phyloP scores from a whole-genome alignment of 495 filamentous ascomycete genomes.

The Chaetomidium leptoderma region DNA sequence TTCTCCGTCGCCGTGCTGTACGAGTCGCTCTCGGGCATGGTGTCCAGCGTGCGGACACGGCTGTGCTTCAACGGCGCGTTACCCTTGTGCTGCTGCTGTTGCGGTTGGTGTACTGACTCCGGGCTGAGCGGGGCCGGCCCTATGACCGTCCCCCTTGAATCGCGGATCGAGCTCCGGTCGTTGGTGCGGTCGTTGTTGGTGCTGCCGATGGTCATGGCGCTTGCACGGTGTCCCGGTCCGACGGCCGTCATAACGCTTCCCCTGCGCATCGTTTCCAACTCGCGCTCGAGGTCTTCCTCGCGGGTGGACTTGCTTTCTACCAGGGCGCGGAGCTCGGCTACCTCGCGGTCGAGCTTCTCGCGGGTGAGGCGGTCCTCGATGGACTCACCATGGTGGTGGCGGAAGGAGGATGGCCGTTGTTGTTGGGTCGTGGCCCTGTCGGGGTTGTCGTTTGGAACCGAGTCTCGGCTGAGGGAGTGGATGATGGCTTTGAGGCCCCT shows the following conservation, averaged over 20 bases:
- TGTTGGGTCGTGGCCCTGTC: conserved; percentile 42
- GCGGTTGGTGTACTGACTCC: conserved; percentile 28
- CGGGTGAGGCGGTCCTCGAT: conserved; percentile 51
- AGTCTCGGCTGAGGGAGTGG: conserved; percentile 80
- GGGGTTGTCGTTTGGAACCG: conserved; percentile 49
- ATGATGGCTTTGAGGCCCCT: conserved; percentile 96
- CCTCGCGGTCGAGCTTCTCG: conserved; percentile 70
- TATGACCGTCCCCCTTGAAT: conserved; percentile 56
- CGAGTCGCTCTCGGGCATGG: conserved; percentile 68
- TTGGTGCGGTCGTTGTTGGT: conserved; percentile 47
- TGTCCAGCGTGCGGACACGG: conserved; percentile 46
- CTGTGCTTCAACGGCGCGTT: conserved; percentile 36
- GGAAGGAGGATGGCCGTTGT: conserved; percentile 38
- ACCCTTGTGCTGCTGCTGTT: conserved; percentile 5
- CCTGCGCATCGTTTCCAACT: conserved; percentile 65
- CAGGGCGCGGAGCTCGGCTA: conserved; percentile 66
- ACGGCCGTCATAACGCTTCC: conserved; percentile 51
- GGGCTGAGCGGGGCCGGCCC: conserved; percentile 31
- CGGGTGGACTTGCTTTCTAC: conserved; percentile 66
- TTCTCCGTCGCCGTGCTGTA: conserved; percentile 69
- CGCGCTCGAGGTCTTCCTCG: conserved; percentile 87
- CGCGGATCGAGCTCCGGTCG: conserved; percentile 49
- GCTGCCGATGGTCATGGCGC: conserved; percentile 11
- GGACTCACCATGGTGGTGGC: conserved; percentile 47
- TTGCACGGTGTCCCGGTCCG: conserved; percentile 5